Base-by-base conservation (phyloP, 2,329 filamentous ascomycete species). In the Phyllosticta citrichinensis region DNA sequence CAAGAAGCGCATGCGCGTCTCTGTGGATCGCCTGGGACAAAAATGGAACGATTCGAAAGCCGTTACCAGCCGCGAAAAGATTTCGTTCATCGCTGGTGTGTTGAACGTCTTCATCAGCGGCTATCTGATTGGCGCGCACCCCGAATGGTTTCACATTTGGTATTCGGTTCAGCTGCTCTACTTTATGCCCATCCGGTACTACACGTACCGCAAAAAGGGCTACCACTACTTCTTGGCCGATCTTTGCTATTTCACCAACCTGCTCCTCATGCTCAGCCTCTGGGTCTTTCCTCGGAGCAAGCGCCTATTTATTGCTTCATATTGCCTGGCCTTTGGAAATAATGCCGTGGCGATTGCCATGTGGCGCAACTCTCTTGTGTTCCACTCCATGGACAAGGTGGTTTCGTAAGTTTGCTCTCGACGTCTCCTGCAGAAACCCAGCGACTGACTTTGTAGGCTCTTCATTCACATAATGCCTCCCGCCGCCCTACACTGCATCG, bases 391-490 rank as follows among this genome's bases (percentile, higher is more conserved):
- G 75, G 94, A 99, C 80, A 99, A 99, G 76, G 91, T 97, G 63
- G 95, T 92, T 12, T 94, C 90, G 71, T 85, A 75, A 66, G 77
- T 66, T 55, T 17, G 14, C 25, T 40, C 24, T 56, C 19, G 40
- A 57, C 62, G 62, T 30, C 30, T 11, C 3, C 51, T 56, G 50
- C 24, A 35, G 14, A 11, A 17, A 11, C 6, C 19, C 27, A 12
- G 6, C 60, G 47, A 58, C 54, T 47, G 22, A 58, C 22, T 22
- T 33, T 52, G 6, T 63, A 87, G 85, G 73, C 81, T 99, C n/a
- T 99, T 99, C 77, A 97, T 99, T 67, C 94, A 99, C 74, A 96
- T 99, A 69, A 99, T 99, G 93, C 94, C 94, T 0, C 96, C 92
- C 66, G 93, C 89, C 5, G 90, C 92, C 1, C 82, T 99, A 12